These are phyloP conservation scores for Priceomyces haplophilus DNA, from an alignment of 805 yeast genomes.

Conservation along the genomic window DNA sequence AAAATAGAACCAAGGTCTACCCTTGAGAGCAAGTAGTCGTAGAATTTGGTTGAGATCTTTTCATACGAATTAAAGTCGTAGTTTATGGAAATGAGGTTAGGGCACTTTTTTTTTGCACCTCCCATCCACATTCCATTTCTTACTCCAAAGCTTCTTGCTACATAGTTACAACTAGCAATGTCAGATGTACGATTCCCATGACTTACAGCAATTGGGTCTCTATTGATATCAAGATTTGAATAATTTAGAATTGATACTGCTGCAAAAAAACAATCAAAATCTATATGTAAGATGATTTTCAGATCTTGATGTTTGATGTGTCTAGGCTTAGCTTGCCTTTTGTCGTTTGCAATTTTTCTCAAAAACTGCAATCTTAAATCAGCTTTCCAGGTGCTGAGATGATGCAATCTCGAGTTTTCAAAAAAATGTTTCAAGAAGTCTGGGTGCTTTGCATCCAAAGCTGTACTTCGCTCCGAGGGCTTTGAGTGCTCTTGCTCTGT, in stretches of 20 bases:
- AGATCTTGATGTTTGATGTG: neutral
- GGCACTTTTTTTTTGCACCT: conserved; percentile 63
- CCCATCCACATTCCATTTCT: conserved; percentile 89
- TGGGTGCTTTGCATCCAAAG: conserved; percentile 67
- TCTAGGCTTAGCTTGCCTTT: neutral
- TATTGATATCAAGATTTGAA: conserved; percentile 51
- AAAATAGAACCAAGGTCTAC: conserved; percentile 48
- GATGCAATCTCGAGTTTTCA: conserved; percentile 81
- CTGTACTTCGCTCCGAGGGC: neutral
- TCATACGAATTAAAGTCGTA: conserved; percentile 79
- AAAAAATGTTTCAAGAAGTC: conserved; percentile 70
- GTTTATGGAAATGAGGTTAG: conserved; percentile 57
- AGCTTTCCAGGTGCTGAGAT: conserved; percentile 82
- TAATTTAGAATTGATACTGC: conserved; percentile 66
- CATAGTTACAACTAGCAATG: conserved; percentile 88
- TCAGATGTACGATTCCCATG: conserved; percentile 67
- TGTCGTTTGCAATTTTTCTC: conserved; percentile 36
- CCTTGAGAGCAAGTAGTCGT: conserved; percentile 51
- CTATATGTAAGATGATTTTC: conserved; percentile 67
- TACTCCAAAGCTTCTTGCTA: conserved; percentile 76
- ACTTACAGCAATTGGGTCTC: conserved; percentile 58
- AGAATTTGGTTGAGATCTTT: conserved; percentile 58
- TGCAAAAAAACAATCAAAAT: conserved; percentile 93
- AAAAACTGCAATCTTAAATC: conserved; percentile 64
- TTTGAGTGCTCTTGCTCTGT: neutral